Conservation (phyloP, 2,329 filamentous ascomycete species). For the Fusarium irregulare region DNA sequence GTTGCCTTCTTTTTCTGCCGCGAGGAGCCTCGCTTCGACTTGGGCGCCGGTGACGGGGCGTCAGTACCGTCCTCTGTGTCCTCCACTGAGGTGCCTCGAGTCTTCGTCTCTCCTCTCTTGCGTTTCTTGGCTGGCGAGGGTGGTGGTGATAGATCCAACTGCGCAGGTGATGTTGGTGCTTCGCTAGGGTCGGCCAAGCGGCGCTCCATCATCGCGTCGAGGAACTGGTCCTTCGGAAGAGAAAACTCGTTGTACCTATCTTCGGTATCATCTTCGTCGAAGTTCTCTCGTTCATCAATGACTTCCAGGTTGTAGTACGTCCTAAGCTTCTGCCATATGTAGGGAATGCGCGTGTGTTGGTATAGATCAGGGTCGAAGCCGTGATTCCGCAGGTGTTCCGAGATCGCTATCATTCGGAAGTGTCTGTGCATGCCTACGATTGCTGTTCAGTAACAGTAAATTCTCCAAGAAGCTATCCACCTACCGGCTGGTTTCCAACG, state of each 20-base stretch:
- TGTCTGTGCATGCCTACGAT: slow-evolving; percentile 86
- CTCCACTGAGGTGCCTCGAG: slow-evolving; percentile 58
- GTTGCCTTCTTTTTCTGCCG: slow-evolving; percentile 59
- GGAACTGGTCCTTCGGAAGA: slow-evolving; percentile 63
- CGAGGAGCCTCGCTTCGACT: slow-evolving; percentile 56
- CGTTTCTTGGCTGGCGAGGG: slow-evolving; percentile 56
- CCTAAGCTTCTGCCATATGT: slow-evolving; percentile 89
- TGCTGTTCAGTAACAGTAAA: slow-evolving; percentile 22
- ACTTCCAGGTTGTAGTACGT: slow-evolving; percentile 86
- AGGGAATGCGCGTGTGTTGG: slow-evolving; percentile 86
- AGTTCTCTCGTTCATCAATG: slow-evolving; percentile 85
- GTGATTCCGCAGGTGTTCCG: slow-evolving; percentile 81
- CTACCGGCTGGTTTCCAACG: slow-evolving; percentile 95
- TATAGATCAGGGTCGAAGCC: slow-evolving; percentile 77
- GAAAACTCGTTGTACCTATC: slow-evolving; percentile 75
- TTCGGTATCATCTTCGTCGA: slow-evolving; percentile 68
- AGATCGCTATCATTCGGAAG: slow-evolving; percentile 90
- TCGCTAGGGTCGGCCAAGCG: slow-evolving; percentile 60
- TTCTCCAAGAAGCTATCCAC: slow-evolving; percentile 7
- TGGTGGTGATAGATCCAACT: slow-evolving; percentile 55
- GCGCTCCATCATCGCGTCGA: slow-evolving; percentile 60
- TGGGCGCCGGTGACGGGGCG: slow-evolving; percentile 50
- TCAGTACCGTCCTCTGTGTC: slow-evolving; percentile 61
- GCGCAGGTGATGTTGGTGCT: slow-evolving; percentile 59
- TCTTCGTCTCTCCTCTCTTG: slow-evolving; percentile 57